phyloP scores from a whole-genome alignment of 106 monocot species.

The Triglochin maritima region DNA sequence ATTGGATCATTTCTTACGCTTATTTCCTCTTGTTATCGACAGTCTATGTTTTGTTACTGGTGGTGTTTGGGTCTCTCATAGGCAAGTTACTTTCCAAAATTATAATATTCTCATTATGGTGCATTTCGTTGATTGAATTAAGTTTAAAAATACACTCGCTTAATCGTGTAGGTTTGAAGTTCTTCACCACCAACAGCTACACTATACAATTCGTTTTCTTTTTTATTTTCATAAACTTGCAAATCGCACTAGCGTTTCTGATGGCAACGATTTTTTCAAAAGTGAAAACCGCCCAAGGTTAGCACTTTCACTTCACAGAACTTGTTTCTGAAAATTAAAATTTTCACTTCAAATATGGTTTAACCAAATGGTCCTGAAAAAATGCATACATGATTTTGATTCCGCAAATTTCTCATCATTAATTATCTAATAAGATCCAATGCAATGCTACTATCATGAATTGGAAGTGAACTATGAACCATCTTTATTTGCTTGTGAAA shows the following conservation, averaged over 20 bases:
- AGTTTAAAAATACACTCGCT: neutral
- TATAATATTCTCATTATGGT: neutral
- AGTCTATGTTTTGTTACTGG: slow-evolving; percentile 43
- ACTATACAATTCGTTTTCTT: slow-evolving; percentile 65
- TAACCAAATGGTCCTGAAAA: neutral
- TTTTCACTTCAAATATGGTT: too few species aligned
- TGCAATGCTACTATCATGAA: too few species aligned
- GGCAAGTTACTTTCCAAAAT: slow-evolving; percentile 16
- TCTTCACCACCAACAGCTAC: slow-evolving; percentile 58
- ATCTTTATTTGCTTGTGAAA: too few species aligned
- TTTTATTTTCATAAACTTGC: slow-evolving; percentile 59
- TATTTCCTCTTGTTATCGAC: slow-evolving; percentile 62
- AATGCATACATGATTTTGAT: too few species aligned
- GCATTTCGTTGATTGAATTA: neutral
- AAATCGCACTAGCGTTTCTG: slow-evolving; percentile 59
- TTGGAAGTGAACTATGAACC: too few species aligned
- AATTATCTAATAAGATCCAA: too few species aligned
- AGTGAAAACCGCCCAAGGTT: slow-evolving; percentile 60
- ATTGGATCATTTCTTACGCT: slow-evolving; percentile 75
- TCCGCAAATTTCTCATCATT: too few species aligned
- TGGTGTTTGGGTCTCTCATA: slow-evolving; percentile 58
- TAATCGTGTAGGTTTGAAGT: slow-evolving; percentile 27
- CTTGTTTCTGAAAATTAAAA: too few species aligned
- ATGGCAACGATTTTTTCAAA: slow-evolving; percentile 34
- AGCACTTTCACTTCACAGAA: too few species aligned